Conservation (phyloP, 2,329 filamentous ascomycete genomes). For the Lithohypha guttulata region DNA sequence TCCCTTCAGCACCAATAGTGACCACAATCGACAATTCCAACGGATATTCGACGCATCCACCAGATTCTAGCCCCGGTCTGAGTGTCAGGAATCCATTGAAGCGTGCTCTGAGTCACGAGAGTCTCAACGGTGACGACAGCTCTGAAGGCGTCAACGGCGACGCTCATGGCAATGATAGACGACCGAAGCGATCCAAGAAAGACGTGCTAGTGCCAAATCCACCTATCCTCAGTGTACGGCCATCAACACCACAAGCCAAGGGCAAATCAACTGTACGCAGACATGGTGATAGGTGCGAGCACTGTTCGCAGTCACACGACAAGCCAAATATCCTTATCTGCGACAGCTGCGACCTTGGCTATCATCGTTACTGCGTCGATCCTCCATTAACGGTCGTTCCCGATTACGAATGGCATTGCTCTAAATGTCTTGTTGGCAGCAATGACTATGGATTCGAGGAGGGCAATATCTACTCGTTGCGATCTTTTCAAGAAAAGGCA, state of each 20-base stretch:
- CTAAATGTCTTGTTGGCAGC: conserved; percentile 86
- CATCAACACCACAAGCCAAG: conserved; percentile 45
- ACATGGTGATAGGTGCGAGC: conserved; percentile 65
- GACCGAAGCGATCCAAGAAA: conserved; percentile 90
- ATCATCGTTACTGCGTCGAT: conserved; percentile 79
- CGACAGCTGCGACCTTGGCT: conserved; percentile 84
- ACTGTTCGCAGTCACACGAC: conserved; percentile 71
- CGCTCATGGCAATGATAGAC: conserved; percentile 55
- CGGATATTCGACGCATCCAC: conserved; percentile 25
- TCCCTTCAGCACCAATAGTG: conserved; percentile 46
- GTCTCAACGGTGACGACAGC: conserved; percentile 27
- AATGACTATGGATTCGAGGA: conserved; percentile 97
- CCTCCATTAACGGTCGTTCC: conserved; percentile 68
- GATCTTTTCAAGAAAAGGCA: conserved; percentile 92
- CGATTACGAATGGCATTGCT: conserved; percentile 89
- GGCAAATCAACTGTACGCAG: conserved; percentile 47
- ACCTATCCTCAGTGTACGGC: conserved; percentile 26
- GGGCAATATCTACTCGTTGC: conserved; percentile 86
- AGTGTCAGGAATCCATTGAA: conserved; percentile 51
- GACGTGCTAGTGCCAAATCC: conserved; percentile 40
- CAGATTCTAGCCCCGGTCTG: conserved; percentile 12
- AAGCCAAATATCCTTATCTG: conserved; percentile 62
- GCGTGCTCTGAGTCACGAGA: conserved; percentile 58
- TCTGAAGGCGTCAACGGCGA: conserved; percentile 41
- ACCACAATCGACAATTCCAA: conserved; percentile 54